Evolutionary conservation across 2,329 filamentous ascomycete genomes (phyloP), one percentile per base, ranked within the genome.

Genomic region (Aspergillus aculeatinus): DNA sequence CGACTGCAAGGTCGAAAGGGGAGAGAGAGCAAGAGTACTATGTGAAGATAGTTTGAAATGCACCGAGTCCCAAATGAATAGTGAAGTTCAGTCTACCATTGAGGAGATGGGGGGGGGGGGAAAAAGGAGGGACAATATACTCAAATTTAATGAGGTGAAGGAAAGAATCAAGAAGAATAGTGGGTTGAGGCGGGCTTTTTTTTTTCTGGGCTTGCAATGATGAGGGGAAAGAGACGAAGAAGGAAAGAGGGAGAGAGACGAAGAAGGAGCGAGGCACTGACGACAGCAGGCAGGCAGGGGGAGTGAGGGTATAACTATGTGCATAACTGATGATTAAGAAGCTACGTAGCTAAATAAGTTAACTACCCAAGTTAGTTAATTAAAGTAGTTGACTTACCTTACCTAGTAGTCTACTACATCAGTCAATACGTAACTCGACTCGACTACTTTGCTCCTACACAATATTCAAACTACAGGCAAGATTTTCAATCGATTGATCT

Each of bases 251-350:
- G 52, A 19, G 33, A 33, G 48, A 25, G 10, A 14, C 14, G 48
- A 49, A 6, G 21, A 31, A 55, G 52, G 23, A 55, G 47, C 23
- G 42, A 48, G 42, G 52, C 25, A 55, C 53, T 55, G 53, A 55
- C 53, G 53, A 48, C 53, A 55, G 42, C 42, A 29, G 53, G 53
- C 53, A 55, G 42, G 53, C 27, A 29, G 27, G 27, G 27, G 27
- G 27, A 7, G 27, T 23, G 53, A 44, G 33, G n/a, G 33, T 1
- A 35, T 35, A 16, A 6, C 33, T 48, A 19, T 44, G 39, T 44
- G 39, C 39, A 44, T 44, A 19, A 44, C 14, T 6, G 39, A 44
- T n/a, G 39, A 44, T 44, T 44, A 16, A 7, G 39, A 29, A 29
- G 27, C 27, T 29, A 21, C 21, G 21, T 21, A 29, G 7, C 27